phyloP scores from a whole-genome alignment of 73 alveolate genomes.

The Uronychia setigera region DNA sequence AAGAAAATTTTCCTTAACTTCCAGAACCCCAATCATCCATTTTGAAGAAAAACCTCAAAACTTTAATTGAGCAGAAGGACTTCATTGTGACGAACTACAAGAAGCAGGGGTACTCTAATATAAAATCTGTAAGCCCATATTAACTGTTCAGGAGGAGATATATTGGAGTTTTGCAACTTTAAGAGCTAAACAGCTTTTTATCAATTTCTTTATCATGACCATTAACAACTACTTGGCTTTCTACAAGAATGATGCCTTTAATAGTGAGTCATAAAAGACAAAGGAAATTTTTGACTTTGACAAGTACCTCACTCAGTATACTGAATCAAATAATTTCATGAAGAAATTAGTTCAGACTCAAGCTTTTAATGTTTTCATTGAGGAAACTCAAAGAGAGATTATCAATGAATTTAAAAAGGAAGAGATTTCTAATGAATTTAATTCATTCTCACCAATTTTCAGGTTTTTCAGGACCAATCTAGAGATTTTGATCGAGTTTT shows the following conservation, averaged over 20 bases:
- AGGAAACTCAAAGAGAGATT: constrained; percentile 29
- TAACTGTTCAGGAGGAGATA: constrained; percentile 16
- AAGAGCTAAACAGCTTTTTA: constrained; percentile 34
- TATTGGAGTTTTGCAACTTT: constrained; percentile 47
- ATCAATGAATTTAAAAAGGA: neutral
- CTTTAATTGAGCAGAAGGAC: neutral
- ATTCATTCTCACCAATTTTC: constrained; percentile 1
- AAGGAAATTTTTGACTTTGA: constrained; percentile 45
- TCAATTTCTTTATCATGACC: constrained; percentile 47
- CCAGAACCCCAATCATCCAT: neutral
- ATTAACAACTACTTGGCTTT: constrained; percentile 29
- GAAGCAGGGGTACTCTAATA: neutral
- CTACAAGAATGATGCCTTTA: constrained; percentile 25
- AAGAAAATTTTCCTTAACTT: neutral
- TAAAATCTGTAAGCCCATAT: neutral
- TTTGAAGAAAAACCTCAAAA: neutral
- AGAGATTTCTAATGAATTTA: too few relatives aligned
- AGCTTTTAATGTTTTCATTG: constrained; percentile 36
- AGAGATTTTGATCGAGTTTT: constrained; percentile 34
- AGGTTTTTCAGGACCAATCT: constrained; percentile 45
- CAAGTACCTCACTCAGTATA: constrained; percentile 22
- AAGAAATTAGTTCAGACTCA: constrained; percentile 36
- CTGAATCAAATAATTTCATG: constrained; percentile 28
- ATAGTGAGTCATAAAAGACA: neutral
- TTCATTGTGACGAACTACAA: too few relatives aligned